Percentiles rank a stretch among this genome's conserved stretches.
Conservation (phyloP, 441 rosid genomes). For the Dalechampia spathulata region DNA sequence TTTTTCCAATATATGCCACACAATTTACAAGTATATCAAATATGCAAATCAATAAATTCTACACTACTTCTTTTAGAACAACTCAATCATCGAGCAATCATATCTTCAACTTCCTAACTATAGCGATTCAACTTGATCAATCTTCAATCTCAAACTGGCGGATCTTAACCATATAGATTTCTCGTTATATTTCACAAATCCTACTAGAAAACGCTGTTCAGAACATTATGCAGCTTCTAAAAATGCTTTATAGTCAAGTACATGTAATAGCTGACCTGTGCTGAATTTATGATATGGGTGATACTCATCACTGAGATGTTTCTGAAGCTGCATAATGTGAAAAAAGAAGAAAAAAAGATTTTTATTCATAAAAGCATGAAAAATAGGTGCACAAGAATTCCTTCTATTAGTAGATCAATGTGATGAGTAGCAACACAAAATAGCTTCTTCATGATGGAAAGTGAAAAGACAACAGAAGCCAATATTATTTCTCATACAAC, state of each 20-base stretch:
- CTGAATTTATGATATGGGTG: slow-evolving; percentile 88
- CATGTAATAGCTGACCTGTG: slow-evolving; percentile 44
- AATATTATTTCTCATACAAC: too few relatives aligned
- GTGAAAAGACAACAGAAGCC: too few relatives aligned
- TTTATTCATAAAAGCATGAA: slow-evolving; percentile 2
- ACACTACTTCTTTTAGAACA: background rate
- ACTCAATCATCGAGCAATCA: too few relatives aligned
- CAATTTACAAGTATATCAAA: background rate
- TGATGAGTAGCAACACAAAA: too few relatives aligned
- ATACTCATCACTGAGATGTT: slow-evolving; percentile 57
- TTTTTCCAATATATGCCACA: background rate
- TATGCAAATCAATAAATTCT: background rate
- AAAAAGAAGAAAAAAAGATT: slow-evolving; percentile 1
- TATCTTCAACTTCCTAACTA: background rate
- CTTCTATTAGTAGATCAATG: too few relatives aligned
- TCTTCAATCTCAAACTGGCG: background rate
- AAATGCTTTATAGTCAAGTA: background rate
- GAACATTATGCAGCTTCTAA: background rate
- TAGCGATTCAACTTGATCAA: background rate
- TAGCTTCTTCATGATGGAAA: too few relatives aligned
- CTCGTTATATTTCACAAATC: background rate
- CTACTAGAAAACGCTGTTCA: background rate
- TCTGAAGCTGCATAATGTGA: slow-evolving; percentile 66
- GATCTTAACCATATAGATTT: too few relatives aligned
- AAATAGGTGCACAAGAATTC: background rate